Evolutionary conservation across 2,329 filamentous ascomycete genomes (phyloP), one percentile per base, ranked within the genome.

Genomic region (Orbilia oligospora): DNA sequence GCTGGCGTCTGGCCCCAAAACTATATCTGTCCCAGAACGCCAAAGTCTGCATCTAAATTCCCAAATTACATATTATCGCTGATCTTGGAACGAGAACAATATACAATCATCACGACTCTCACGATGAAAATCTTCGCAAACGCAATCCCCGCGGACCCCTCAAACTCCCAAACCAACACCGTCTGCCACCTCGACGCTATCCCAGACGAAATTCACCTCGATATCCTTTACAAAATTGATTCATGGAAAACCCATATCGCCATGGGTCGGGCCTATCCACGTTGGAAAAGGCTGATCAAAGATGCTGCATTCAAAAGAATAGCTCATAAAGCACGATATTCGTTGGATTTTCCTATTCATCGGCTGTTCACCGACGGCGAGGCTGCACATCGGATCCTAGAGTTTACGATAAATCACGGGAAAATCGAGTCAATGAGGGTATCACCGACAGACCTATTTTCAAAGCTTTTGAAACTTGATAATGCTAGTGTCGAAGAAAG

Each of bases 231-330:
- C 36, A 61, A 61, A 2, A 61, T 61, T 3, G 56, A 61, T 44
- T 61, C 56, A 24, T 61, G 56, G 56, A 61, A 61, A 44, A 61
- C 56, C 12, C 56, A 61, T 36, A 61, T 61, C 36, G 56, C 56
- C 1, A 61, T 61, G 56, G 56, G 56, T 10, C 18, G 56, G 3
- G 56, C 56, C 4, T 61, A 61, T 20, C 56, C 56, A 0, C 18
- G 56, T 9, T 61, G 56, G 56, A 36, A 36, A 1, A 18, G 56
- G 1, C 56, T 61, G 4, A 12, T 61, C 33, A 61, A 44, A 44
- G 56, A 61, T 4, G 4, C 56, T 5, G 56, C 56, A 0, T 61
- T 61, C 12, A 61, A 61, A 61, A 44, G 56, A 44, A 44, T 61
- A 24, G 56, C 56, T 0, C 56, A 61, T n/a, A 61, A 44, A n/a